phyloP scores from a whole-genome alignment of 108 stramenopile species.

The Aurantiochytrium sp. region DNA sequence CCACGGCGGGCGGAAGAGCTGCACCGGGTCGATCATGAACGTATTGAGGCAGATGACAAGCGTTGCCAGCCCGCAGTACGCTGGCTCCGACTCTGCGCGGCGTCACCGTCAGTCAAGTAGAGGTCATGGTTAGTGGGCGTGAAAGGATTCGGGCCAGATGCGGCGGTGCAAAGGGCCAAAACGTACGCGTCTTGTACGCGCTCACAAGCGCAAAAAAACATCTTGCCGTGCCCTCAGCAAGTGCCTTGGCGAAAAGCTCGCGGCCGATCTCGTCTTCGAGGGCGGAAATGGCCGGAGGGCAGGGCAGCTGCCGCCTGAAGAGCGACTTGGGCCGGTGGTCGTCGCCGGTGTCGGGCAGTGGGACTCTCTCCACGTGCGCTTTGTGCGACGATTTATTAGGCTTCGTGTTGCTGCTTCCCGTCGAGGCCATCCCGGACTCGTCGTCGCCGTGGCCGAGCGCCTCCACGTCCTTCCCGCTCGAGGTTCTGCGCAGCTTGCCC shows the following conservation, averaged over 20 bases:
- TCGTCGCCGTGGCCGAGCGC: no score
- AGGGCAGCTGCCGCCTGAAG: neutral
- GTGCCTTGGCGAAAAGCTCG: neutral
- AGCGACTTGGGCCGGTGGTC: neutral
- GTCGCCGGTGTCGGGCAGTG: neutral
- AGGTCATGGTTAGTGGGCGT: no score
- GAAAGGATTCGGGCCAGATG: neutral
- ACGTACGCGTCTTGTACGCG: neutral
- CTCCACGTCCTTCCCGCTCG: no score
- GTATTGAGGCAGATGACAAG: slow-evolving; percentile 88
- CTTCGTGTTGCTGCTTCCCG: neutral
- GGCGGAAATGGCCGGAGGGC: neutral
- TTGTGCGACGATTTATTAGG: neutral
- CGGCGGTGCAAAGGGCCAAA: neutral
- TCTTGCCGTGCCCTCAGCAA: neutral
- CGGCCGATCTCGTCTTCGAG: neutral
- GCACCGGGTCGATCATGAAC: slow-evolving; percentile 77
- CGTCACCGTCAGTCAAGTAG: no score
- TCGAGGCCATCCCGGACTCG: neutral
- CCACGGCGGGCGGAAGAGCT: slow-evolving; percentile 90
- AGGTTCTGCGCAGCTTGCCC: no score
- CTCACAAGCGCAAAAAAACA: neutral
- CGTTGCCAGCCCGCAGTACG: slow-evolving; percentile 87
- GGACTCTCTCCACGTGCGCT: neutral
- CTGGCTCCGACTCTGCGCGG: slow-evolving; percentile 85